phyloP scores from a whole-genome alignment of 345 rosid genomes.

The Passiflora organensis region DNA sequence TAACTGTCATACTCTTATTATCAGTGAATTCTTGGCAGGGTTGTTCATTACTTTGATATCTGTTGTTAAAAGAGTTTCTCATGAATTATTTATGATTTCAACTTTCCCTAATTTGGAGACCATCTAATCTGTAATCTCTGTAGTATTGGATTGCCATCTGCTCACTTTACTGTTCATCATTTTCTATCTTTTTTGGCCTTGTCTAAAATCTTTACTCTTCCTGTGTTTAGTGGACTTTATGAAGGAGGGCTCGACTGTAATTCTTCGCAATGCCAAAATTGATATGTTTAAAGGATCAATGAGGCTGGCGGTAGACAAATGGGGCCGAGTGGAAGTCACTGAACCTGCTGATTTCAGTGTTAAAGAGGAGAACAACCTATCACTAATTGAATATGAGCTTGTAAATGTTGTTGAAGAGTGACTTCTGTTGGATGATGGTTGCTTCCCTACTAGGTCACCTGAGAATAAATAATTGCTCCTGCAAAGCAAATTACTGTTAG shows the following conservation, averaged over 20 bases:
- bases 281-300: slow-evolving; percentile 32
- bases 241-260: slow-evolving; percentile 64
- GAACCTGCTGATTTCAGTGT: slow-evolving; percentile 63
- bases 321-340: slow-evolving; percentile 33
- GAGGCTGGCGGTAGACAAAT: slow-evolving; percentile 33
- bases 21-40: too few relatives aligned
- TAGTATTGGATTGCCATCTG: too few relatives aligned
- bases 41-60: too few relatives aligned
- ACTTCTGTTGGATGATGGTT: slow-evolving; percentile 8
- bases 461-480: slow-evolving; percentile 35
- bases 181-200: not conserved
- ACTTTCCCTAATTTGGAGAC: too few relatives aligned
- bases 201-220: not conserved
- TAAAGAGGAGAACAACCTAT: slow-evolving; percentile 74
- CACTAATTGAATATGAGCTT: slow-evolving; percentile 64
- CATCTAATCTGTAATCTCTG: too few relatives aligned
- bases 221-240: slow-evolving; percentile 57
- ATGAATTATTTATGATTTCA: too few relatives aligned
- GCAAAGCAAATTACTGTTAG: slow-evolving; percentile 32
- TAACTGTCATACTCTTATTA: too few relatives aligned
- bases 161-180: too few relatives aligned
- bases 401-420: slow-evolving; percentile 62
- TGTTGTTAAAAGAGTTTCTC: too few relatives aligned
- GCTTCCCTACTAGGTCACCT: slow-evolving; percentile 15
- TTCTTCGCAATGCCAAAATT: slow-evolving; percentile 44